Evolutionary conservation across 257 asterid species (phyloP).

Genomic region (Euphrasia confusa): DNA sequence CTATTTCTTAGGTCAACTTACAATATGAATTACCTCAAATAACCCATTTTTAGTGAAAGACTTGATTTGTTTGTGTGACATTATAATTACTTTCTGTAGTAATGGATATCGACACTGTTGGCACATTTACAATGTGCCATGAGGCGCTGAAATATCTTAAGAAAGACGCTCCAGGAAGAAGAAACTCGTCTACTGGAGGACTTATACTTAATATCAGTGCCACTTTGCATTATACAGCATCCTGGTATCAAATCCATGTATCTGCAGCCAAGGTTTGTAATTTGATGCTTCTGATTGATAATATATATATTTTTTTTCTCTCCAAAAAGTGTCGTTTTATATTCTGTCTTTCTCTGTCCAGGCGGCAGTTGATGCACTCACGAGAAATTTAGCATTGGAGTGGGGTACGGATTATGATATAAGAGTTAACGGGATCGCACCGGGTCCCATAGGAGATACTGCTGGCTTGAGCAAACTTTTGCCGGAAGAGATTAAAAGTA

Average conservation of each 20-base stretch:
- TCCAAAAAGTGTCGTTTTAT: neutral
- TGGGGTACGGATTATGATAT: slow-evolving; percentile 89
- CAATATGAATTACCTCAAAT: neutral
- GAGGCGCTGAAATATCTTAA: slow-evolving; percentile 66
- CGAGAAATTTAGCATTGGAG: slow-evolving; percentile 80
- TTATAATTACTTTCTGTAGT: slow-evolving; percentile 38
- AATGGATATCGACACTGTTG: slow-evolving; percentile 86
- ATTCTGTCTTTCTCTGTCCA: slow-evolving; percentile 23
- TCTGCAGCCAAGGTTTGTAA: slow-evolving; percentile 83
- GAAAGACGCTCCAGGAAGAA: slow-evolving; percentile 61
- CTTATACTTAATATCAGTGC: slow-evolving; percentile 79
- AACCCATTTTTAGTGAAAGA: slow-evolving; percentile 6
- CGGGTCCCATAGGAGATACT: slow-evolving; percentile 84
- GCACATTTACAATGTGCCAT: slow-evolving; percentile 93
- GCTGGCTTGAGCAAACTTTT: slow-evolving; percentile 67
- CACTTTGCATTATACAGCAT: slow-evolving; percentile 81
- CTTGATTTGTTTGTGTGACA: slow-evolving; percentile 4
- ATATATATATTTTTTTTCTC: neutral
- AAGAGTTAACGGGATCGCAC: slow-evolving; percentile 83
- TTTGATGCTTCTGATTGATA: slow-evolving; percentile 2
- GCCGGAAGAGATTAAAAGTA: slow-evolving; percentile 56
- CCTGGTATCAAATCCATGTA: slow-evolving; percentile 92
- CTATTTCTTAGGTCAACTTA: neutral
- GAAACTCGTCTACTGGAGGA: slow-evolving; percentile 62
- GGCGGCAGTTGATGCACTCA: slow-evolving; percentile 84